Percentiles rank a stretch among this genome's conserved stretches.
Evolutionary conservation across 108 stramenopile species (phyloP).

Genomic region (Skeletonema menzelii): DNA sequence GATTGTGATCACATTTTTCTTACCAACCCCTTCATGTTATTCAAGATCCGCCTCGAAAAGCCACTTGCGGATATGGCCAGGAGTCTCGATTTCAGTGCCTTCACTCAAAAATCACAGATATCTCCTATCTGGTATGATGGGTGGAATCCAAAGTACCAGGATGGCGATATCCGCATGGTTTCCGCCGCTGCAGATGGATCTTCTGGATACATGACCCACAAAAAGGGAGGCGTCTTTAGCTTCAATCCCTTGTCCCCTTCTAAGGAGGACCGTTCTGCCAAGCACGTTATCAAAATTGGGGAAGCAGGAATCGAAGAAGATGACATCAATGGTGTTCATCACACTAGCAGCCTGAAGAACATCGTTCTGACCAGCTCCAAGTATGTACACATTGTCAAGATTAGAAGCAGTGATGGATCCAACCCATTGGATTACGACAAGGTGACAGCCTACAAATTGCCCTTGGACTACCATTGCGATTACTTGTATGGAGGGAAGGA

Average conservation of each 20-base stretch:
- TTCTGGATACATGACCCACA: constrained; percentile 36
- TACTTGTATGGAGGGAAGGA: constrained; percentile 31
- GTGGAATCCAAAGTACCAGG: constrained; percentile 17
- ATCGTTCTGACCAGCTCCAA: constrained; percentile 30
- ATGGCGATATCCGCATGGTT: constrained; percentile 30
- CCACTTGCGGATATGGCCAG: constrained; percentile 36
- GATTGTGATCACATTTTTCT: constrained; percentile 34
- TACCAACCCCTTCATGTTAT: constrained; percentile 15
- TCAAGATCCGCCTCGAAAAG: constrained; percentile 19
- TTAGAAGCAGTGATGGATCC: not conserved
- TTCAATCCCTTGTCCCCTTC: constrained; percentile 39
- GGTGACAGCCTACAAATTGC: constrained; percentile 31
- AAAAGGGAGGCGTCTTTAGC: constrained; percentile 26
- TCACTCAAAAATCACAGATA: constrained; percentile 22
- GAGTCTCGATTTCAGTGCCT: constrained; percentile 25
- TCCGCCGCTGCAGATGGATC: constrained; percentile 27
- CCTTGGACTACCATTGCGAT: constrained; percentile 46
- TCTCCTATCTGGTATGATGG: constrained; percentile 18
- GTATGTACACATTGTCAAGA: constrained; percentile 35
- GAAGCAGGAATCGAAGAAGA: constrained; percentile 30
- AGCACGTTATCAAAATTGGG: constrained; percentile 11
- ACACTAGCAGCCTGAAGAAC: constrained; percentile 28
- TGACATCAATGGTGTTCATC: constrained; percentile 38
- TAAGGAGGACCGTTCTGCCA: constrained; percentile 9
- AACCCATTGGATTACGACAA: constrained; percentile 29